Evolutionary conservation across 1,284 basidiomycete genomes (phyloP).

Genomic region (Ceratobasidium sp.): DNA sequence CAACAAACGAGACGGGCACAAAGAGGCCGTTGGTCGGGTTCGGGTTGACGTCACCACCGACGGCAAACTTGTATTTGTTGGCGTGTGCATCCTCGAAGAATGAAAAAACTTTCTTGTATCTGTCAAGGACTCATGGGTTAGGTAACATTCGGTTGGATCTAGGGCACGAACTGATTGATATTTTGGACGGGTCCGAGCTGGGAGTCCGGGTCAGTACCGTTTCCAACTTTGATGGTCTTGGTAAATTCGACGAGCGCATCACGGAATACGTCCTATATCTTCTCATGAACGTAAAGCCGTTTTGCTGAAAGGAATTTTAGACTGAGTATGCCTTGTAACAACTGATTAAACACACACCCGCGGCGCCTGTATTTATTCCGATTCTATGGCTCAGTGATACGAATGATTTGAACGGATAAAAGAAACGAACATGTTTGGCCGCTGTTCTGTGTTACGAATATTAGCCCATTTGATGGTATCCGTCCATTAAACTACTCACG

Average conservation of each 20-base stretch:
- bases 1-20: conserved; percentile 27
- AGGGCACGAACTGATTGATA: conserved; percentile 1
- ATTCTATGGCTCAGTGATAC: no score
- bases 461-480: no score
- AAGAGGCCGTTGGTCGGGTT: conserved; percentile 22
- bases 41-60: conserved; percentile 18
- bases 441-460: conserved; percentile 20
- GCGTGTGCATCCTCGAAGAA: conserved; percentile 31
- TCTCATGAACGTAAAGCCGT: conserved; percentile 57
- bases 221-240: conserved; percentile 54
- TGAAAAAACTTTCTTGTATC: conserved; percentile 2
- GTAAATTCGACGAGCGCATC: conserved; percentile 48
- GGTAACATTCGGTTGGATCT: background rate
- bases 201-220: conserved; percentile 42
- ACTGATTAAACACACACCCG: no score
- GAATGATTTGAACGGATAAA: background rate
- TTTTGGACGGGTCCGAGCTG: conserved; percentile 34
- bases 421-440: conserved; percentile 27
- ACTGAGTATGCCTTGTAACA: no score
- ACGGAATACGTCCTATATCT: conserved; percentile 56
- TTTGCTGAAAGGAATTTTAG: conserved; percentile 4
- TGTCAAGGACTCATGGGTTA: background rate
- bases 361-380: no score
- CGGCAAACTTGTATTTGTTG: conserved; percentile 29
- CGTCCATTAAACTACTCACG: no score